Percentiles rank a stretch among this genome's conserved stretches.
phyloP scores from a whole-genome alignment of 352 stramenopile genomes.

The Phytophthora podocarpi region DNA sequence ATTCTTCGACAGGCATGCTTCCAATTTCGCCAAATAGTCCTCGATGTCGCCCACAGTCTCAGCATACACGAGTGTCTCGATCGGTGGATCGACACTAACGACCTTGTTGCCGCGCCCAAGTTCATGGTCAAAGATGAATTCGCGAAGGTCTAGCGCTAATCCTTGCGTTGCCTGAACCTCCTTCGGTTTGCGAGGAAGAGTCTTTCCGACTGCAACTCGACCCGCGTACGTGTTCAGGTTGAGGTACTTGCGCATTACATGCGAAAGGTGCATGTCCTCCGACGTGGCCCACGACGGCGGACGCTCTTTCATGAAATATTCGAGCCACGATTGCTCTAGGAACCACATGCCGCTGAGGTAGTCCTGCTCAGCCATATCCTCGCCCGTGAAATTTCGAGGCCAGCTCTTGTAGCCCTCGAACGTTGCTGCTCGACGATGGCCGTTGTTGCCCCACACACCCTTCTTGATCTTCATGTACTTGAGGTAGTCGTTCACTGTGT shows the following conservation, averaged over 20 bases:
- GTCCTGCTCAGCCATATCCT: conserved; percentile 54
- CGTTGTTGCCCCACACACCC: conserved; percentile 59
- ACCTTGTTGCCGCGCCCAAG: conserved; percentile 68
- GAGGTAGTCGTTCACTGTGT: conserved; percentile 50
- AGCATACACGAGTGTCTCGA: conserved; percentile 59
- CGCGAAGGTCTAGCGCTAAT: conserved; percentile 52
- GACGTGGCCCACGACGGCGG: conserved; percentile 54
- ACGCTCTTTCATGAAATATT: conserved; percentile 68
- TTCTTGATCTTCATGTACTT: conserved; percentile 45
- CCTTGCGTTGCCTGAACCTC: conserved; percentile 47
- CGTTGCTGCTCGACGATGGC: conserved; percentile 44
- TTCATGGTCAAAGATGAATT: conserved; percentile 67
- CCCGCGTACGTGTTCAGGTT: conserved; percentile 70
- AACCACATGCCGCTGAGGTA: conserved; percentile 77
- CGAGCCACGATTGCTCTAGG: conserved; percentile 62
- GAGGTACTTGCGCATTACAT: conserved; percentile 69
- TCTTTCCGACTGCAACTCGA: conserved; percentile 41
- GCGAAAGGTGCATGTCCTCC: conserved; percentile 68
- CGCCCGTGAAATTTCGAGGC: conserved; percentile 39
- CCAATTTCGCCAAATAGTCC: conserved; percentile 45
- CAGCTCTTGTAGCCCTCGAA: conserved; percentile 63
- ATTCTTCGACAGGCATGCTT: conserved; percentile 28
- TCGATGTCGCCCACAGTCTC: conserved; percentile 54
- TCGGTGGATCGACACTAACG: conserved; percentile 44
- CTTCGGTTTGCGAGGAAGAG: conserved; percentile 44